These are phyloP conservation scores for Solanum commersonii DNA, from an alignment of 257 asterid genomes.

Conservation along the genomic window DNA sequence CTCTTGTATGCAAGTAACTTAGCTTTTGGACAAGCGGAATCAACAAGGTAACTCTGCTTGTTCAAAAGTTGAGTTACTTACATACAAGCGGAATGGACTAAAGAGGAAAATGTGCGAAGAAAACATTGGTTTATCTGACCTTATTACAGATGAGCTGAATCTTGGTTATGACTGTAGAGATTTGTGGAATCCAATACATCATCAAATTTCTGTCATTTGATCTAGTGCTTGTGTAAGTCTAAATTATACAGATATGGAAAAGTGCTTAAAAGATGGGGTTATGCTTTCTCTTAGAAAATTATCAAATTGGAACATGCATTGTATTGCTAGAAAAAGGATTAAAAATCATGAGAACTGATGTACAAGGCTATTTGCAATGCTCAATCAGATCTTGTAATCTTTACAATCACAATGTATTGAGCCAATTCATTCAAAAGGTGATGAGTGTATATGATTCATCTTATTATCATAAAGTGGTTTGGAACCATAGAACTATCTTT, in stretches of 20 bases:
- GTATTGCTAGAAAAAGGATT: not conserved
- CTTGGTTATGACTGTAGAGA: slow-evolving; percentile 8
- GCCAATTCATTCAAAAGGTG: not conserved
- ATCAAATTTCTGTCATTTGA: slow-evolving; percentile 21
- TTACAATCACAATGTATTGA: not conserved
- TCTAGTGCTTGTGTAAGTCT: not conserved
- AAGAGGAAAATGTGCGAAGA: slow-evolving; percentile 28
- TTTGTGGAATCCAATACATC: not conserved
- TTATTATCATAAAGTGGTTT: not conserved
- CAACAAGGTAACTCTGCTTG: not conserved
- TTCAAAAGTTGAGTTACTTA: not conserved
- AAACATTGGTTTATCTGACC: not conserved
- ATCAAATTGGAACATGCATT: not conserved
- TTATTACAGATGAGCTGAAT: slow-evolving; percentile 14
- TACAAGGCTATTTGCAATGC: not conserved
- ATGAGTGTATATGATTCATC: not conserved
- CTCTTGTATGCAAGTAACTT: no score
- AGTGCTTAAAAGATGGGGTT: not conserved
- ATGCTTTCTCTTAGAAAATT: not conserved
- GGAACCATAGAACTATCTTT: not conserved
- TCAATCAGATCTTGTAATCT: not conserved
- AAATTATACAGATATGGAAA: not conserved
- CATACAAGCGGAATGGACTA: slow-evolving; percentile 30
- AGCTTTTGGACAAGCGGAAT: no score
- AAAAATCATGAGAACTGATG: not conserved